phyloP scores from a whole-genome alignment of 257 asterid genomes.

The Eucommia ulmoides region DNA sequence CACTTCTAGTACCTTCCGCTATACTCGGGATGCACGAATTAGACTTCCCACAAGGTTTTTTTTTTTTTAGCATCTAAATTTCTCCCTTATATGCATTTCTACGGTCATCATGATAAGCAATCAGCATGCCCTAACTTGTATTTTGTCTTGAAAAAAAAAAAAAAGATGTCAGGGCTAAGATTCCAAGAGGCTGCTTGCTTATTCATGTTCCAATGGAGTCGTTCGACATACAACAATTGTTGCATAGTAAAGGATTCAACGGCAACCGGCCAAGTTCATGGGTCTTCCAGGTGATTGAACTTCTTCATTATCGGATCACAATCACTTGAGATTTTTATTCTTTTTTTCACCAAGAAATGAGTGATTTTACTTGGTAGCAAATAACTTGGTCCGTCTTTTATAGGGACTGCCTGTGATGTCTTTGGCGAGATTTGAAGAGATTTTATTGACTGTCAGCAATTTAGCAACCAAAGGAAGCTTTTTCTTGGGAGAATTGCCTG shows the following conservation, averaged over 20 bases:
- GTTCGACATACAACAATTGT: conserved; percentile 36
- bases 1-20: not conserved
- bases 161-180: conserved; percentile 68
- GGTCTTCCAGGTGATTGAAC: conserved; percentile 56
- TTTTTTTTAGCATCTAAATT: not conserved
- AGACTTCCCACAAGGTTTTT: not conserved
- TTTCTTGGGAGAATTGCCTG: conserved; percentile 63
- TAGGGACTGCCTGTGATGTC: conserved; percentile 60
- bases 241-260: conserved; percentile 49
- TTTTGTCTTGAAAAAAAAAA: conserved; percentile 8
- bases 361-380: not conserved
- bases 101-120: conserved; percentile 3
- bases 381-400: not conserved
- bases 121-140: conserved; percentile 8
- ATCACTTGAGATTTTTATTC: not conserved
- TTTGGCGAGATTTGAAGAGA: conserved; percentile 39
- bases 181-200: conserved; percentile 60
- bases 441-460: conserved; percentile 32
- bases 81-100: conserved; percentile 7
- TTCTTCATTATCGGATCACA: not conserved
- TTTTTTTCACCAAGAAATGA: not conserved
- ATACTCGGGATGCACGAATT: not conserved
- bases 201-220: conserved; percentile 52
- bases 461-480: conserved; percentile 58
- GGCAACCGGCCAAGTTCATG: conserved; percentile 75